Evolutionary conservation across 192 early-diverging fungal genomes (phyloP), one percentile per base, ranked within the genome.

Genomic region (Coemansia sp.): DNA sequence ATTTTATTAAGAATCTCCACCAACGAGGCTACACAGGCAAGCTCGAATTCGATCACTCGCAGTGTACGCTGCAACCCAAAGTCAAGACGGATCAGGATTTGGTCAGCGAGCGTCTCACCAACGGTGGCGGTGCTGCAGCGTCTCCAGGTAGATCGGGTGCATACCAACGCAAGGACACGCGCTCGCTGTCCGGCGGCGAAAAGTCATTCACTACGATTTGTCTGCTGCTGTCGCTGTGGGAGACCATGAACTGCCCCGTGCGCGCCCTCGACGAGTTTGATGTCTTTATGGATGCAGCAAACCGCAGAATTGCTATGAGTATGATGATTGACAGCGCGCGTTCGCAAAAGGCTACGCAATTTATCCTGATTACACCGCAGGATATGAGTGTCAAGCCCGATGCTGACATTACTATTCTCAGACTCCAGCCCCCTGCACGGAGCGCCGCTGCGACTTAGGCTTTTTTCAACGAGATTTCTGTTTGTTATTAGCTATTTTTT

Each of bases 221-320:
- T 70, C 82, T 99, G 62, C 83, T 99, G 18, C 73, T 99, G 51
- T 83, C 95, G 6, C 81, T 99, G 22, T 99, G 97, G 97, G 91
- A 96, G 49, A 82, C 86, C 9, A 95, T 99, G 86, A 85, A 86
- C 25, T 89, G 90, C 47, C 93, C 95, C 7, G 90, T 99, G 54
- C 85, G 96, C n/a, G 90, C 90, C 22, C 78, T 99, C 67, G 97
- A 99, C 69, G 97, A 99, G 85, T 99, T 96, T 85, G 97, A 98
- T 72, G 95, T 99, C 22, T 99, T 94, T 66, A 96, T 95, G 95
- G 97, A 99, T 73, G 93, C 94, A 4, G 95, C 96, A n/a, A 98
- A 98, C 73, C 86, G 97, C 5, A 70, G 81, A 26, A 87, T 89
- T 59, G 89, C 86, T 32, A 97, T 97, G 92, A 68, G 83, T 41